Conservation (phyloP, 2,329 filamentous ascomycete species). For the Xylariomycetidae sp. region DNA sequence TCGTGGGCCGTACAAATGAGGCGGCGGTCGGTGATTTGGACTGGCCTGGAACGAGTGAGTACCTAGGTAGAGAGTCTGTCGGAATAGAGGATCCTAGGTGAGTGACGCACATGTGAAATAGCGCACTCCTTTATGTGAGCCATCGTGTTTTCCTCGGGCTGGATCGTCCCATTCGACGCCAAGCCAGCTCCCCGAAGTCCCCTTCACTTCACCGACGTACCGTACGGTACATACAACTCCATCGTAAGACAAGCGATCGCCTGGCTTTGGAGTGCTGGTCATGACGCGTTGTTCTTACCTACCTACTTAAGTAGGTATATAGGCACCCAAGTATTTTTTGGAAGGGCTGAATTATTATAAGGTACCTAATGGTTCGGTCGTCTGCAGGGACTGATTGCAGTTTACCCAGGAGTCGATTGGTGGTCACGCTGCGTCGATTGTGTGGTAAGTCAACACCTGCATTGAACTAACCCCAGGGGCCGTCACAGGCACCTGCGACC, state of each 20-base stretch:
- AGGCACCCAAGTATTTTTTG: no score
- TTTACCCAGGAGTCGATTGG: no score
- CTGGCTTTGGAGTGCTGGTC: slow-evolving; percentile 43
- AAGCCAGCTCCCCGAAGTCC: slow-evolving; percentile 76
- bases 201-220: slow-evolving; percentile 72
- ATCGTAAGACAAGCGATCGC: slow-evolving; percentile 77
- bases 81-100: not conserved
- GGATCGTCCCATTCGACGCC: slow-evolving; percentile 97
- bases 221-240: slow-evolving; percentile 77
- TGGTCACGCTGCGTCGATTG: no score
- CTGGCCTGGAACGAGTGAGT: slow-evolving; percentile 42
- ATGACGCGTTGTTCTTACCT: no score
- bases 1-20: slow-evolving; percentile 80
- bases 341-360: no score
- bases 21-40: slow-evolving; percentile 64
- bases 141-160: slow-evolving; percentile 83
- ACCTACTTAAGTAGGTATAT: no score
- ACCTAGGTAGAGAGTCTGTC: not conserved
- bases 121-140: slow-evolving; percentile 69
- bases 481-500: no score
- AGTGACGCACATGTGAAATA: slow-evolving; percentile 73
- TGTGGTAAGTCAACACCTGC: no score
- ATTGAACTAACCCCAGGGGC: no score
- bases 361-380: no score
- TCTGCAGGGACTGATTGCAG: no score